These are phyloP conservation scores for Ormosia emarginata DNA, from an alignment of 306 rosid genomes.

Conservation along the genomic window DNA sequence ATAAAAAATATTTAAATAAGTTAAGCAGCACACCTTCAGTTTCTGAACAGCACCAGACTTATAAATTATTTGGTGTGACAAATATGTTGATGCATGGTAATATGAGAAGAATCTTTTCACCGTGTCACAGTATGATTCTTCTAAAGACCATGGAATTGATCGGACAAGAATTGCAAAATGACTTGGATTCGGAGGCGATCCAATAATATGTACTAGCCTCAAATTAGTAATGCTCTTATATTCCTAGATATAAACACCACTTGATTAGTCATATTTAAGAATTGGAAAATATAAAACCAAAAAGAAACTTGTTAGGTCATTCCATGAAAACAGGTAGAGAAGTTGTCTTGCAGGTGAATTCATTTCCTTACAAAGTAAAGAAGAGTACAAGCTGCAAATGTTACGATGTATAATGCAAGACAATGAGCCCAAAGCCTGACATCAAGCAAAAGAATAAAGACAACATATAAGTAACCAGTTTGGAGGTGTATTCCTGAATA, in stretches of 20 bases:
- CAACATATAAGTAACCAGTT: slow-evolving; percentile 19
- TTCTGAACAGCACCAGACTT: slow-evolving; percentile 73
- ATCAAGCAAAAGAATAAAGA: slow-evolving; percentile 28
- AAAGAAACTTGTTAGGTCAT: not conserved
- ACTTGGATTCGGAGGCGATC: slow-evolving; percentile 70
- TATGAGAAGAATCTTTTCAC: slow-evolving; percentile 63
- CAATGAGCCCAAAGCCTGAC: slow-evolving; percentile 97
- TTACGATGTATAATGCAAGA: slow-evolving; percentile 74
- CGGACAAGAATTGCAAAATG: slow-evolving; percentile 83
- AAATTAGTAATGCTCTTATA: slow-evolving; percentile 64
- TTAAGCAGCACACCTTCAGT: slow-evolving; percentile 58
- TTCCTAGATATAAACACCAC: slow-evolving; percentile 50
- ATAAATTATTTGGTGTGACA: slow-evolving; percentile 87
- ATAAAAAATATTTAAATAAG: not conserved
- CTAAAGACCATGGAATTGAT: slow-evolving; percentile 68
- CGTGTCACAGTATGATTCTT: slow-evolving; percentile 61
- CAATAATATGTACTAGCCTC: slow-evolving; percentile 61
- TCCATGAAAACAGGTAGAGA: slow-evolving; percentile 5
- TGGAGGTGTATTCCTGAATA: not conserved
- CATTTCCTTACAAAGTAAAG: slow-evolving; percentile 80
- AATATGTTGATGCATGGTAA: slow-evolving; percentile 73
- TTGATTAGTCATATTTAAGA: slow-evolving; percentile 18
- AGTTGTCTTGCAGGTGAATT: not conserved
- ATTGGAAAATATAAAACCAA: not conserved
- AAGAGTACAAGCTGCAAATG: slow-evolving; percentile 75